Evolutionary conservation across 169 alveolate genomes (phyloP), one percentile per base, ranked within the genome.

Genomic region (Plasmodium reichenowi): DNA sequence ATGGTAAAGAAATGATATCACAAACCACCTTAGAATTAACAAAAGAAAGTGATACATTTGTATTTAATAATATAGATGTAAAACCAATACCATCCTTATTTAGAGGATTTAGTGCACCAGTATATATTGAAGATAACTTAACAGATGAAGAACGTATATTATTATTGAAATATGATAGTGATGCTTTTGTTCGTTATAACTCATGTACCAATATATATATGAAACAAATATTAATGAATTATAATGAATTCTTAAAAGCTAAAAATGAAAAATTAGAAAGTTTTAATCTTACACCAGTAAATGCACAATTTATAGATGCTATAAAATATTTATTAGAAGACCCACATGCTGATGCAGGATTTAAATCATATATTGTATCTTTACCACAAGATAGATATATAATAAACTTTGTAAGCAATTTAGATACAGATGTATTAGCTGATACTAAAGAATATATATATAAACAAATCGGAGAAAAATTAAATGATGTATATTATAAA

Each of bases 21-120:
- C 76, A 54, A 48, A 48, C 59, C 15, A 66, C 89, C 64, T 88
- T 94, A 26, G 88, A 96, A 83, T 95, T 95, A 74, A 91, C 93
- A 62, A 93, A 88, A 24, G 95, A 94, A 38, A 96, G 72, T 70
- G 96, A 96, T 80, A 93, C 94, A 20, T 96, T 96, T 47, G 87
- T 70, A 22, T 29, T 96, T 26, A 87, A 71, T n/a, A 94, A 89
- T 54, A 92, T 95, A 0, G n/a, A 64, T 50, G 97, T 94, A 73
- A 95, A 93, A 75, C 96, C 97, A 48, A 95, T 96, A 22, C 93
- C 96, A 9, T 97, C 98, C 8, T 75, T 96, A 15, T 93, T 96
- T 83, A 95, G 99, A 48, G 97, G 94, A 13, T 97, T 97, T 74
- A 95, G 98, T 1, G 99, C 99, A 5, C 99, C 99, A 3, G 98